Conservation (phyloP, 2,329 filamentous ascomycete species). For the Acrodontium crateriforme region DNA sequence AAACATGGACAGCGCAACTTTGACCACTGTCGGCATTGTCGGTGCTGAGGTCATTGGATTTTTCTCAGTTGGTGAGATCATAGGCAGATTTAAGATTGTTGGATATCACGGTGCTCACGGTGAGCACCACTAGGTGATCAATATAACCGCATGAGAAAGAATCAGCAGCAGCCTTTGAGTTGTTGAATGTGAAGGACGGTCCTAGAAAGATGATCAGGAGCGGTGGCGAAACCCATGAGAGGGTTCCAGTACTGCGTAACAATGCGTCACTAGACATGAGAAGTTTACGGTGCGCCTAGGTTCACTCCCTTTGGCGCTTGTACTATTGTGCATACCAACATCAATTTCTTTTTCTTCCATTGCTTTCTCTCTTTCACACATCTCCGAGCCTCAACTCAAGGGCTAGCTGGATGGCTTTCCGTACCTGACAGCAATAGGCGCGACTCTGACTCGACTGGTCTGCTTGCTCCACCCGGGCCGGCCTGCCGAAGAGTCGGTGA, state of each 20-base stretch:
- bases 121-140: conserved; percentile 8
- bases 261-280: too few species aligned
- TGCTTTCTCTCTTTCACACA: too few species aligned
- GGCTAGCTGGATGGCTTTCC: too few species aligned
- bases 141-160: too few species aligned
- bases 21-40: conserved; percentile 62
- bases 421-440: too few species aligned
- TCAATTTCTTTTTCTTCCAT: neutral
- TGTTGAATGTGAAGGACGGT: neutral
- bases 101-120: conserved; percentile 47
- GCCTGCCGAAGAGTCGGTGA: too few species aligned
- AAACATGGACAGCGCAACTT: conserved; percentile 56
- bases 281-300: conserved; percentile 5
- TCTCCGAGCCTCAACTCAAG: too few species aligned
- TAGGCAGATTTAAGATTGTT: conserved; percentile 87
- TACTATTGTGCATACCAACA: conserved; percentile 15
- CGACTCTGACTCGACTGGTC: too few species aligned
- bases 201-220: neutral
- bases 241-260: neutral
- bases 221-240: neutral
- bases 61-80: conserved; percentile 95
- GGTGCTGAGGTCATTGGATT: conserved; percentile 82
- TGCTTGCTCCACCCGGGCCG: too few species aligned
- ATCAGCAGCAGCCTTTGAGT: too few species aligned
- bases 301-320: conserved; percentile 8